Conservation (phyloP, 768 basidiomycete species). For the Leccinum fibrillosum region DNA sequence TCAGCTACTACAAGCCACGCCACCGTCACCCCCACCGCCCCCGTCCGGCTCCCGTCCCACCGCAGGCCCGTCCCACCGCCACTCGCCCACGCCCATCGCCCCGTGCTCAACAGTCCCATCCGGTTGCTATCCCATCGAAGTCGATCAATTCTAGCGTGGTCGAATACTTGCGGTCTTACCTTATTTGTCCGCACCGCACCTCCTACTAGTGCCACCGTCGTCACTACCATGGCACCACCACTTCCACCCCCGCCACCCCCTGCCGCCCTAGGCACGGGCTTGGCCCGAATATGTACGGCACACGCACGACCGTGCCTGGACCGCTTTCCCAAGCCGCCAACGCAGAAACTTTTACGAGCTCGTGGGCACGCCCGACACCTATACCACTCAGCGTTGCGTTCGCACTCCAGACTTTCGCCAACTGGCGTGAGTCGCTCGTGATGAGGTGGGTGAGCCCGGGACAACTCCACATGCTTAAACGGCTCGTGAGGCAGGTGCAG, state of each 20-base stretch:
- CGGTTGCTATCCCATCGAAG: constrained; percentile 21
- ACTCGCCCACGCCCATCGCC: background rate
- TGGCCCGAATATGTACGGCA: background rate
- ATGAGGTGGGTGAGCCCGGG: constrained; percentile 21
- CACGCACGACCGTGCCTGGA: background rate
- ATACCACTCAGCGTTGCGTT: constrained; percentile 8
- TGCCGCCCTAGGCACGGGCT: background rate
- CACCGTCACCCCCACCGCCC: background rate
- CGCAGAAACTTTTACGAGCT: constrained; percentile 30
- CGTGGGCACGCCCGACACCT: constrained; percentile 25
- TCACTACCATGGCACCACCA: background rate
- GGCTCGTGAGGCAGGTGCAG: constrained; percentile 11
- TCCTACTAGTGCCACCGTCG: background rate
- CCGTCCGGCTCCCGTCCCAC: background rate
- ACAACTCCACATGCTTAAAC: constrained; percentile 16
- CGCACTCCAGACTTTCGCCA: constrained; percentile 8
- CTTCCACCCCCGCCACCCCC: background rate
- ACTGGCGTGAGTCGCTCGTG: constrained; percentile 26
- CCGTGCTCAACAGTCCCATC: constrained; percentile 15
- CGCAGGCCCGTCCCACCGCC: background rate
- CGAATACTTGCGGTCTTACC: constrained; percentile 8
- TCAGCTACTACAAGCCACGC: background rate
- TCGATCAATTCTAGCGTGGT: constrained; percentile 30
- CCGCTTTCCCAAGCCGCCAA: background rate
- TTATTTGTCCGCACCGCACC: constrained; percentile 27